A percentile compares a stretch with the other conserved stretches of the same genome.
Conservation (phyloP, 306 rosid species). For the Pterocarpus santalinus region DNA sequence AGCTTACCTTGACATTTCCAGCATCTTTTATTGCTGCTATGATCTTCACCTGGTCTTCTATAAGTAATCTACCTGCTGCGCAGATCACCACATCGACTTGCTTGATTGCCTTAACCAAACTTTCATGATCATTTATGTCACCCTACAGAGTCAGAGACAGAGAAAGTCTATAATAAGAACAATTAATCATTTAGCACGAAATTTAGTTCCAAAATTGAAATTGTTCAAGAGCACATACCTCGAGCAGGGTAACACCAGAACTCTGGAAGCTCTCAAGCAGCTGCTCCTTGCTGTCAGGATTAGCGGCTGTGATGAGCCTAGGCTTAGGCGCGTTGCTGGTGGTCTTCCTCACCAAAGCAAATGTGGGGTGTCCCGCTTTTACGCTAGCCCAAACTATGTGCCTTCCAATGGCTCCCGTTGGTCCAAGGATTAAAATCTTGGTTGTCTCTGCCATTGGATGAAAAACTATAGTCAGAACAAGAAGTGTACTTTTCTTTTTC, state of each 20-base stretch:
- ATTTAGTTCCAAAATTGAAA: background rate
- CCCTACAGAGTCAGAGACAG: constrained; percentile 24
- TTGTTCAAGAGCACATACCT: constrained; percentile 13
- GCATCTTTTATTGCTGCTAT: constrained; percentile 61
- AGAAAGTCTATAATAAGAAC: background rate
- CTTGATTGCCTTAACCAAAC: constrained; percentile 52
- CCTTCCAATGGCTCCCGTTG: constrained; percentile 52
- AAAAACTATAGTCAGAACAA: background rate
- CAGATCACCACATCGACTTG: constrained; percentile 60
- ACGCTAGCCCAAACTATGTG: constrained; percentile 53
- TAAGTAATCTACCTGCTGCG: constrained; percentile 32
- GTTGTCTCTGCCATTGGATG: constrained; percentile 47
- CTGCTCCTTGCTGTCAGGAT: constrained; percentile 50
- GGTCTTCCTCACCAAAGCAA: constrained; percentile 50
- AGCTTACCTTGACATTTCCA: constrained; percentile 54
- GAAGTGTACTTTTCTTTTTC: too few species aligned
- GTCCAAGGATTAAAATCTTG: constrained; percentile 54
- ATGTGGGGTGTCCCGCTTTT: constrained; percentile 56
- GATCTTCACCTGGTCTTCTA: constrained; percentile 51
- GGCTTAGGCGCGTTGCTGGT: background rate
- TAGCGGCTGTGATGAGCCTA: constrained; percentile 37
- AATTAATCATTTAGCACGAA: background rate
- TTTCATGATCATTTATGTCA: constrained; percentile 46
- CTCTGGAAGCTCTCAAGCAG: constrained; percentile 47
- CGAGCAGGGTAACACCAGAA: constrained; percentile 43